Base-by-base conservation (phyloP, 306 rosid genomes). In the Begonia masoniana region DNA sequence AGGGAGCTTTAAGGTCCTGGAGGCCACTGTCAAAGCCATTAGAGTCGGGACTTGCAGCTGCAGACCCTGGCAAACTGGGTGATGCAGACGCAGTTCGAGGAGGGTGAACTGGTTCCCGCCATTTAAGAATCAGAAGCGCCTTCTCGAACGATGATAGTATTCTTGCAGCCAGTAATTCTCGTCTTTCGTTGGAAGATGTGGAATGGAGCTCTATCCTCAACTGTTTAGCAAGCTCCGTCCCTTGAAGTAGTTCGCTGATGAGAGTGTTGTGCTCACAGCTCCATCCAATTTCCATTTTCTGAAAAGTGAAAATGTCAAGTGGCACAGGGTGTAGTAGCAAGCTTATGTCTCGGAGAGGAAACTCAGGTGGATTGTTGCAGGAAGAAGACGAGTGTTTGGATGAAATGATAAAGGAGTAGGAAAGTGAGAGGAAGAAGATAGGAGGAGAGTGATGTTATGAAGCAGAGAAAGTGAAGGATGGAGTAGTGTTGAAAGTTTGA, bases 181-280 rank as follows among this genome's bases (percentile, higher is more conserved):
- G 59, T 0, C 53, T 54, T 35, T 77, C 74, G 1, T 71, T 51
- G 42, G 85, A 72, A 46, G 77, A 51, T 31, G 57, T 42, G 26
- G 66, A 43, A 24, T 17, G 52, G 45, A 79, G 61, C 13, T 74
- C 76, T 52, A 42, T 74, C 65, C 71, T 63, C 63, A 85, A 55
- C 76, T 71, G 83, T 59, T 66, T 80, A 2, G 83, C 83, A 5
- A 77, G 51, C 55, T 82, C 83, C 85, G 77, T 59, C 15, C 92
- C 95, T 60, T 79, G 68, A 62, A 71, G 45, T 31, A 85, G 78
- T 74, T 79, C 85, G 21, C 50, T 71, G 4, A 62, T 35, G 6
- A 85, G 72, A 43, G 72, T 57, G 7, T 58, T 62, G 66, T 67
- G 82, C 61, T 82, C 81, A 71, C 69, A 66, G 46, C 66, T 64